Base-by-base conservation (phyloP, 352 stramenopile genomes). In the Globisporangium splendens region DNA sequence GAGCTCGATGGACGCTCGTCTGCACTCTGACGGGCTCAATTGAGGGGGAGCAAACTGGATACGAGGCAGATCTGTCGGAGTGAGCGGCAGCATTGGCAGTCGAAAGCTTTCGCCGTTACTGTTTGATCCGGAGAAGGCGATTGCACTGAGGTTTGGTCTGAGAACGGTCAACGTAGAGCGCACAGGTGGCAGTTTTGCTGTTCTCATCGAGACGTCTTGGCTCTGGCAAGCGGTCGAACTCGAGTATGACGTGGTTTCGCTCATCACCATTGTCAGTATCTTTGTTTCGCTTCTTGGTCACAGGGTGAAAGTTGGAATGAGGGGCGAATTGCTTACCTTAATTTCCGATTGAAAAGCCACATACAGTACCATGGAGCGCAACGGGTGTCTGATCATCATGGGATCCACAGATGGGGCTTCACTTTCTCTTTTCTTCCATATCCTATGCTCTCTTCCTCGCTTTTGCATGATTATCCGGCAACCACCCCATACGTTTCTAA, bases 131-230 rank as follows among this genome's bases (percentile, higher is more conserved):
- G 5, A 17, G 35, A 47, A 22, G 1, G 44, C 15, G 17, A 35
- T 28, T 17, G 50, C 11, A 15, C 35, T 56, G 3, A 56, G 35
- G 8, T 46, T 56, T 15, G 50, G 50, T 6, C 50, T 33, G 50
- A 28, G 50, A 18, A 56, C 44, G 50, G 47, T 48, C 33, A 56
- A 47, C 28, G 50, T 56, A 10, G 50, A 56, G 50, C 44, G 33
- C 11, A 56, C 50, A 8, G 53, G 53, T 17, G 44, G 50, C 50
- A 56, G 53, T 8, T 59, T 59, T 22, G 28, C 39, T 6, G n/a
- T 52, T 31, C 5, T 31, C 41, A 52, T 49, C 8, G 50, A 43
- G 14, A 10, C 6, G 12, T 31, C 20, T 15, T 58, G 53, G n/a
- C 28, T 46, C 21, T 20, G 11, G 22, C 22, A 22, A 48, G 15